A percentile compares a stretch with the other conserved stretches of the same genome.
Conservation (phyloP, 2,329 filamentous ascomycete species). For the Hymenotorrendiella dingleyae region DNA sequence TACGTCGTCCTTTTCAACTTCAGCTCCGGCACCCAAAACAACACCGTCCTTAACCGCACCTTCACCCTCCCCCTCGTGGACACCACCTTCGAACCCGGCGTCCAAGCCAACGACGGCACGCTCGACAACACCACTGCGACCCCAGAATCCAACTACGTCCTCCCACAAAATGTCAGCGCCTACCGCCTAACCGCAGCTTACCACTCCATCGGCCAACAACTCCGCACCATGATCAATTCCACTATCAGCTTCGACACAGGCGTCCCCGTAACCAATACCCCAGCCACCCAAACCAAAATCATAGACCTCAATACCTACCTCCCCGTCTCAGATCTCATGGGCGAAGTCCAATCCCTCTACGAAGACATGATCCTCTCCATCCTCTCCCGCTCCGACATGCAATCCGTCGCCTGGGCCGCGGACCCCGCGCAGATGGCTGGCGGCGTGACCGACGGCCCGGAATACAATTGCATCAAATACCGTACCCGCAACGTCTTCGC, state of each 20-base stretch:
- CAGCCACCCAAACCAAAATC: slow-evolving; percentile 1
- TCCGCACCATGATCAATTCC: not conserved
- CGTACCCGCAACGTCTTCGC: slow-evolving; percentile 2
- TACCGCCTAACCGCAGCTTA: slow-evolving; percentile 2
- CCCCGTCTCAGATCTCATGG: not conserved
- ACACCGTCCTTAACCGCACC: not conserved
- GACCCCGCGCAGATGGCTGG: not conserved
- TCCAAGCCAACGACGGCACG: slow-evolving; percentile 4
- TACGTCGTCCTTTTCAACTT: slow-evolving; percentile 2
- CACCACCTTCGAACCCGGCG: not conserved
- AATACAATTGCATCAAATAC: not conserved
- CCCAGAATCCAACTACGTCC: not conserved
- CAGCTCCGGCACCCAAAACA: not conserved
- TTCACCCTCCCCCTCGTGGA: not conserved
- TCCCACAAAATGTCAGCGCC: not conserved
- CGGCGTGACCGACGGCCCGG: not conserved
- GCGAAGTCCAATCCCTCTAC: slow-evolving; percentile 1
- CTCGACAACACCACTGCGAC: slow-evolving; percentile 1
- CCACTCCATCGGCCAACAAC: slow-evolving; percentile 1
- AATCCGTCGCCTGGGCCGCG: slow-evolving; percentile 3
- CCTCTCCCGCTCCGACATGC: slow-evolving; percentile 2
- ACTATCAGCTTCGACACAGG: not conserved
- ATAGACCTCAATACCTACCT: not conserved
- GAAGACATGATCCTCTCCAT: slow-evolving; percentile 6
- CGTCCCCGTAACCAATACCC: not conserved